phyloP scores from a whole-genome alignment of 2,329 filamentous ascomycete species.

The Xylariaceae sp. region DNA sequence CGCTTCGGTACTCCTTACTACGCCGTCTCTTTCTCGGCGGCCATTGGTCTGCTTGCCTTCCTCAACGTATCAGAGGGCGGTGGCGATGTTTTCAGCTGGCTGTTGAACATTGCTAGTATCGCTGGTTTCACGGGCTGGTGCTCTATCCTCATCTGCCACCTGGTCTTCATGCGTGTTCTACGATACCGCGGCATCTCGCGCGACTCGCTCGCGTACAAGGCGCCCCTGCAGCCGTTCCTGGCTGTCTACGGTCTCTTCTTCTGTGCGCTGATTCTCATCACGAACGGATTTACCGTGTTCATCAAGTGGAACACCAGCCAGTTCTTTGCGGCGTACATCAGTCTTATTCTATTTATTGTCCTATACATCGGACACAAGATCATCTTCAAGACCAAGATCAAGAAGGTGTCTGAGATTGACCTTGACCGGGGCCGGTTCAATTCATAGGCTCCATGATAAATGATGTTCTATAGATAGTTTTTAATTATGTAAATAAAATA shows the following conservation, averaged over 20 bases:
- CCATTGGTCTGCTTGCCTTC: slow-evolving; percentile 60
- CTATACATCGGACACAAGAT: slow-evolving; percentile 59
- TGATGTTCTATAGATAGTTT: neutral
- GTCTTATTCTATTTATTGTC: slow-evolving; percentile 57
- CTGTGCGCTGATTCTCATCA: slow-evolving; percentile 58
- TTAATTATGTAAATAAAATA: neutral
- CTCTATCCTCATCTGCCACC: slow-evolving; percentile 58
- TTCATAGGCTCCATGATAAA: neutral
- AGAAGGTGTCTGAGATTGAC: slow-evolving; percentile 28
- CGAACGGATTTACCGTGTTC: slow-evolving; percentile 65
- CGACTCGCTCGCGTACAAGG: slow-evolving; percentile 53
- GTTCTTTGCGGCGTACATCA: slow-evolving; percentile 62
- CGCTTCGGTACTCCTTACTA: slow-evolving; percentile 56
- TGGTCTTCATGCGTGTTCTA: slow-evolving; percentile 60
- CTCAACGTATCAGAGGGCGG: slow-evolving; percentile 58
- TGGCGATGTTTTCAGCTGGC: slow-evolving; percentile 63
- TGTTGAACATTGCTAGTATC: slow-evolving; percentile 64
- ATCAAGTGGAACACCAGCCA: slow-evolving; percentile 55
- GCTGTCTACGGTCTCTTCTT: slow-evolving; percentile 63
- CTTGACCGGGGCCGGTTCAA: slow-evolving; percentile 25
- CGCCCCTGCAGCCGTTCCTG: slow-evolving; percentile 58
- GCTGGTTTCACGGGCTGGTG: slow-evolving; percentile 68
- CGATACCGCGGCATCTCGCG: slow-evolving; percentile 52
- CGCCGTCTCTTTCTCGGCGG: slow-evolving; percentile 52
- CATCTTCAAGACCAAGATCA: slow-evolving; percentile 27